These are phyloP conservation scores for Eucalyptus marginata DNA, from an alignment of 345 rosid genomes.

Conservation along the genomic window DNA sequence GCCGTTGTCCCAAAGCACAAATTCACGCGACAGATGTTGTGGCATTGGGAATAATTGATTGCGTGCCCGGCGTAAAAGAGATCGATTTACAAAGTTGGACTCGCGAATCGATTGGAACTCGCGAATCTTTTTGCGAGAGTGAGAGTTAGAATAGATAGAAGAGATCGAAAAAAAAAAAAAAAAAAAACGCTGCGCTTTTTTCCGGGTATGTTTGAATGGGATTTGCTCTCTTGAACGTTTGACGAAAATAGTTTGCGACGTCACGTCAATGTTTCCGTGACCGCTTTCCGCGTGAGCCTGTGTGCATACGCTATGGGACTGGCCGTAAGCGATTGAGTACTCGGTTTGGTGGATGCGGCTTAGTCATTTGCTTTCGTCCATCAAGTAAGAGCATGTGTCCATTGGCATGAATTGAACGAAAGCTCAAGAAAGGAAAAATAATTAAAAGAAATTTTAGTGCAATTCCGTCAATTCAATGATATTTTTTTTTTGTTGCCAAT, in stretches of 20 bases:
- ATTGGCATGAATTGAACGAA: neutral
- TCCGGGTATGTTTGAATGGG: neutral
- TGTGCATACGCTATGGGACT: fast-evolving
- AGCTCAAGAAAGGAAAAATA: neutral
- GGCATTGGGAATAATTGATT: neutral
- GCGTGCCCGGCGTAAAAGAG: neutral
- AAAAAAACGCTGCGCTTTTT: too few relatives aligned
- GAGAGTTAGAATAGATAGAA: too few relatives aligned
- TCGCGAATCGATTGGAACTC: fast-evolving
- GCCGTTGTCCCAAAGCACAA: neutral
- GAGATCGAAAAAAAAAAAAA: too few relatives aligned
- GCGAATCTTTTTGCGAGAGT: too few relatives aligned
- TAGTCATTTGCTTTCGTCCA: neutral
- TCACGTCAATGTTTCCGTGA: fast-evolving
- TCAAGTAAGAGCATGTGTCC: fast-evolving
- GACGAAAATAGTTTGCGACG: fast-evolving
- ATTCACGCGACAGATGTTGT: neutral
- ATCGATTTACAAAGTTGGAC: neutral
- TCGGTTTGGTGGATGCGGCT: neutral
- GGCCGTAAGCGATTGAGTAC: neutral
- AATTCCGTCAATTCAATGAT: fast-evolving
- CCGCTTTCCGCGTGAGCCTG: neutral
- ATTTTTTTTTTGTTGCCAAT: fast-evolving
- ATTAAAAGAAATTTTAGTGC: fast-evolving
- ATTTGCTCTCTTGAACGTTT: neutral